Conservation (phyloP, 768 basidiomycete genomes). For the Russula griseocarnosa region DNA sequence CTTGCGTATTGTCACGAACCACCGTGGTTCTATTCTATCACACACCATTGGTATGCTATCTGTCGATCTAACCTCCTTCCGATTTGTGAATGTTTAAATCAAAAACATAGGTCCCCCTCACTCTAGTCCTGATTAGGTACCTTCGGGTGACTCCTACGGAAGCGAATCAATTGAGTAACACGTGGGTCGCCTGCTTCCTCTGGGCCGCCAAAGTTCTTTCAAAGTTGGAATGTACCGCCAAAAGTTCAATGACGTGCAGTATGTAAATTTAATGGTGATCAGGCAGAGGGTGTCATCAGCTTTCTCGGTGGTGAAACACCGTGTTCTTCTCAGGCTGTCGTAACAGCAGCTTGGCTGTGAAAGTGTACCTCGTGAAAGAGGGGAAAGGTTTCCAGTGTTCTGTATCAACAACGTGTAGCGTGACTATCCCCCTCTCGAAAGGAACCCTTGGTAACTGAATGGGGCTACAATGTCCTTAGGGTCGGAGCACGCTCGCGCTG, state of each 20-base stretch:
- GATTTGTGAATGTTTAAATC: not conserved
- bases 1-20: conserved; percentile 2
- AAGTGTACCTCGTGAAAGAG: too few species aligned
- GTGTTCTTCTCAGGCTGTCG: too few species aligned
- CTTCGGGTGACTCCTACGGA: conserved; percentile 10
- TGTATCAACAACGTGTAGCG: conserved; percentile 1
- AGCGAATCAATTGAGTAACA: not conserved
- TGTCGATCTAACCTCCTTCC: not conserved
- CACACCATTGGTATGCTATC: conserved; percentile 11
- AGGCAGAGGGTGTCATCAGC: not conserved
- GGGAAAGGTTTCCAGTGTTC: not conserved
- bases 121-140: conserved; percentile 10
- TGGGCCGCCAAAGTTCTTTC: conserved; percentile 27
- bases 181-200: conserved; percentile 10
- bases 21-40: not conserved
- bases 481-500: too few species aligned
- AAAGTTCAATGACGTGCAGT: not conserved
- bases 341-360: too few species aligned
- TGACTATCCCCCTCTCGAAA: not conserved
- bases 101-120: conserved; percentile 13
- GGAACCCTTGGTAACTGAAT: not conserved
- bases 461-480: not conserved
- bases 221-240: conserved; percentile 3
- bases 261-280: not conserved
- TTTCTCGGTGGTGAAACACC: not conserved